Evolutionary conservation across 768 basidiomycete species (phyloP).

Genomic region (Aureoboletus auriporus): DNA sequence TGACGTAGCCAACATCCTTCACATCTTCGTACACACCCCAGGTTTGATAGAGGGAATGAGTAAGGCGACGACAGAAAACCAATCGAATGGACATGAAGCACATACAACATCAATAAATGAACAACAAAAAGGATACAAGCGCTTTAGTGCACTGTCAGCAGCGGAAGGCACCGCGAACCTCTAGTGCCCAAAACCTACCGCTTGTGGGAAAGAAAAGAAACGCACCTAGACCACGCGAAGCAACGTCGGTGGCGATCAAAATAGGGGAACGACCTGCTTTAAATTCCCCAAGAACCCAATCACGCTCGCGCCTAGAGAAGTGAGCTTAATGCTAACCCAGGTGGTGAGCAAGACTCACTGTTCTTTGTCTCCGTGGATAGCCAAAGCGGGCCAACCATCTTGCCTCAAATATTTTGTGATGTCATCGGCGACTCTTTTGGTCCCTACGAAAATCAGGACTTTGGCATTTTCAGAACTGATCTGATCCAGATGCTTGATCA

Average conservation of each 20-base stretch:
- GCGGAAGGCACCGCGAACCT: conserved; percentile 13
- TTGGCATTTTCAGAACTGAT: conserved; percentile 97
- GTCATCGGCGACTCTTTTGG: conserved; percentile 97
- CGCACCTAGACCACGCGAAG: conserved; percentile 99
- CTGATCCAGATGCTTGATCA: conserved; percentile 95
- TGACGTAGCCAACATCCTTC: conserved; percentile 98
- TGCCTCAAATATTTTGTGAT: conserved; percentile 96
- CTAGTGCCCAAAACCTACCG: conserved; percentile 26
- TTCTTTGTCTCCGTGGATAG: conserved; percentile 99
- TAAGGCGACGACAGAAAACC: conserved; percentile 8
- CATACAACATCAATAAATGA: conserved; percentile 32
- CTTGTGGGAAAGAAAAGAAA: conserved; percentile 39
- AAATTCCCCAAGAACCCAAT: conserved; percentile 98
- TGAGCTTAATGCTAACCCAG: not conserved
- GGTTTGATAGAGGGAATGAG: conserved; percentile 26
- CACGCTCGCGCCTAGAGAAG: conserved; percentile 80
- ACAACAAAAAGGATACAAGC: conserved; percentile 27
- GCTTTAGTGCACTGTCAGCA: conserved; percentile 27
- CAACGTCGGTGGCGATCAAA: conserved; percentile 98
- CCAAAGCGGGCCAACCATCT: conserved; percentile 99
- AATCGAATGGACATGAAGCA: conserved; percentile 28
- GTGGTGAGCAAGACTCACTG: conserved; percentile 53
- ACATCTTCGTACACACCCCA: conserved; percentile 63
- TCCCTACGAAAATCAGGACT: conserved; percentile 97
- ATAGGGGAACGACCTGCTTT: conserved; percentile 97